Percentiles rank a stretch among this genome's conserved stretches.
These are phyloP conservation scores for Phytophthora litchii DNA, from an alignment of 352 stramenopile species.

Conservation along the genomic window DNA sequence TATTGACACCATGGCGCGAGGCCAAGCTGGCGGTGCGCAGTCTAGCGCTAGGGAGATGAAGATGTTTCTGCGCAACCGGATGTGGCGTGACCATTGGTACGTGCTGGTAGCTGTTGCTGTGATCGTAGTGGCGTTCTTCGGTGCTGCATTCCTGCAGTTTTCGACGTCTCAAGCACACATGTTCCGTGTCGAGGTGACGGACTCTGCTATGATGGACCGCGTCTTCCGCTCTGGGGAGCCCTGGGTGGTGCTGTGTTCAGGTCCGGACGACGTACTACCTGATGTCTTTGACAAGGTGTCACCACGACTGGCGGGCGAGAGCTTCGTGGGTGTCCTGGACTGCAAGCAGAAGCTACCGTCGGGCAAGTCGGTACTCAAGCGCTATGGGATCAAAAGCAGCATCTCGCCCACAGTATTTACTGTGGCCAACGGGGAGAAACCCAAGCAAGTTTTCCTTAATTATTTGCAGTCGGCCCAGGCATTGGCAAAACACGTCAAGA, in stretches of 20 bases:
- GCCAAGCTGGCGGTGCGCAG: slow-evolving; percentile 34
- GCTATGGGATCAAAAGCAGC: slow-evolving; percentile 65
- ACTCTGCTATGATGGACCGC: slow-evolving; percentile 58
- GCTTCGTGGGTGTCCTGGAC: slow-evolving; percentile 74
- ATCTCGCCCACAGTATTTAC: slow-evolving; percentile 82
- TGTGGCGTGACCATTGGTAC: slow-evolving; percentile 84
- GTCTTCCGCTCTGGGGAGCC: slow-evolving; percentile 84
- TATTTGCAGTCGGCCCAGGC: slow-evolving; percentile 64
- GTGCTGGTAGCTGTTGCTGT: slow-evolving; percentile 47
- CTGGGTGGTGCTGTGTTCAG: slow-evolving; percentile 80
- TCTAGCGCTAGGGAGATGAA: slow-evolving; percentile 63
- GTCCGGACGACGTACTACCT: slow-evolving; percentile 70
- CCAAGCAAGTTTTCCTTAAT: slow-evolving; percentile 77
- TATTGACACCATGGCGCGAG: slow-evolving; percentile 38
- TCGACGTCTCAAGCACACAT: slow-evolving; percentile 64
- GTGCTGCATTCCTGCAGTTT: slow-evolving; percentile 68
- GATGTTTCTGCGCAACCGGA: slow-evolving; percentile 83
- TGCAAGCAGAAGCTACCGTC: slow-evolving; percentile 66
- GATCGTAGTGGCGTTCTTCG: slow-evolving; percentile 71
- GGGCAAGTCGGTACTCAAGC: slow-evolving; percentile 62
- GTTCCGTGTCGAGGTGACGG: slow-evolving; percentile 64
- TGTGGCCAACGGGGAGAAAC: slow-evolving; percentile 74
- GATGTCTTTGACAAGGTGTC: slow-evolving; percentile 76
- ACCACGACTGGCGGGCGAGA: slow-evolving; percentile 57
- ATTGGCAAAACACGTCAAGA: slow-evolving; percentile 63